Conservation (phyloP, 305 asterid species). For the Coffea humblotiana region DNA sequence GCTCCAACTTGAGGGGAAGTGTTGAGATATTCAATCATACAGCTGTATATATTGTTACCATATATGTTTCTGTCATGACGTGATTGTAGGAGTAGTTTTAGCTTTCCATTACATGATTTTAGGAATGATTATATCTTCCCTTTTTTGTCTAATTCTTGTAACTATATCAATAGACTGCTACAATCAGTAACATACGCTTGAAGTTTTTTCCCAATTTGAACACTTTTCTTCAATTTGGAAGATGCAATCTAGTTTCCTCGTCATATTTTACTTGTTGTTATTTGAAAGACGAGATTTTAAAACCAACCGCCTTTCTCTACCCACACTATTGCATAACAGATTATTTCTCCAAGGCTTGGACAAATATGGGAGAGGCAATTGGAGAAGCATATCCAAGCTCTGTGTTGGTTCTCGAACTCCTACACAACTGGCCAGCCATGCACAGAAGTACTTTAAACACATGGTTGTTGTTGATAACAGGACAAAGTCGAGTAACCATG, state of each 20-base stretch:
- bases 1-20: too few species aligned
- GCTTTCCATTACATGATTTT: too few species aligned
- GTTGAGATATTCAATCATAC: too few species aligned
- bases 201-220: too few species aligned
- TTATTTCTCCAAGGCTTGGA: conserved; percentile 25
- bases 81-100: too few species aligned
- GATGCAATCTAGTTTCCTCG: neutral
- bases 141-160: too few species aligned
- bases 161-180: too few species aligned
- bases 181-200: too few species aligned
- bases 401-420: conserved; percentile 29
- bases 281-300: neutral
- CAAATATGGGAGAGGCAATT: conserved; percentile 25
- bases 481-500: conserved; percentile 14
- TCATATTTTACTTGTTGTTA: neutral
- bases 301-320: neutral
- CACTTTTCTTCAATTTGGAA: neutral
- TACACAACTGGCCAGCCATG: conserved; percentile 32
- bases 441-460: conserved; percentile 20
- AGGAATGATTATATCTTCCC: too few species aligned
- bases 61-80: too few species aligned
- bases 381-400: conserved; percentile 29
- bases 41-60: too few species aligned
- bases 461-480: neutral
- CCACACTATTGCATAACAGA: conserved; percentile 10